Base-by-base conservation (phyloP, 257 asterid species). In the Salvia rosmarinus region DNA sequence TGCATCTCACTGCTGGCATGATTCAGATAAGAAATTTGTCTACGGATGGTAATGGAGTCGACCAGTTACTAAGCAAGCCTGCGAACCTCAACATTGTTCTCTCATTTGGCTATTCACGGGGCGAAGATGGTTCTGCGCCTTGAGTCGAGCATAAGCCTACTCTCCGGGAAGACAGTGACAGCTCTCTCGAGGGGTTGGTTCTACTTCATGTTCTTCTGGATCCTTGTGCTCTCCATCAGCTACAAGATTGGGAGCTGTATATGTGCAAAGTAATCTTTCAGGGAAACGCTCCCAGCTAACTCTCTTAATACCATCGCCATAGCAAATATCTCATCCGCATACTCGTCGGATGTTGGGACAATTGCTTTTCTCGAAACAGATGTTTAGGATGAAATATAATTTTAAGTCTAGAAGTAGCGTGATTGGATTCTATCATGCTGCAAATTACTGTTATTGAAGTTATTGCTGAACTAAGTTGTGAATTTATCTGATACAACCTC, bases 1-100 rank as follows among this genome's bases (percentile, higher is more conserved):
- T 70, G 1, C 91, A 83, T 47, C 71, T 95, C 28, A 88, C 96
- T 4, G 96, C 95, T 4, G 97, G 98, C 85, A 77, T 91, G 87
- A 79, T 95, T 32, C 90, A 77, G 13, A 84, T 70, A 65, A 72
- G 81, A 67, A 77, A 82, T 49, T 6, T 81, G 75, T 67, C 79
- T 4, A 20, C 72, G 2, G 77, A 75, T 55, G 67, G 75, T 58
- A 51, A 67, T 19, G 84, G 77, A 21, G 67, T 67, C 32, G 82
- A 78, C 69, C 74, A 65, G 69, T 54, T 77, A 44, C 57, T 78
- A 17, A 74, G 79, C 65, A 89, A 90, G 92, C 82, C 78, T n/a
- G 82, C 77, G 60, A 75, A 75, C 71, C 75, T 82, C 80, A 88
- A 87, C 71, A 56, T 90, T 20, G 64, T 83, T 43, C 84, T 94